phyloP scores from a whole-genome alignment of 2,329 filamentous ascomycete species.

The Daldinia eschscholtzii region DNA sequence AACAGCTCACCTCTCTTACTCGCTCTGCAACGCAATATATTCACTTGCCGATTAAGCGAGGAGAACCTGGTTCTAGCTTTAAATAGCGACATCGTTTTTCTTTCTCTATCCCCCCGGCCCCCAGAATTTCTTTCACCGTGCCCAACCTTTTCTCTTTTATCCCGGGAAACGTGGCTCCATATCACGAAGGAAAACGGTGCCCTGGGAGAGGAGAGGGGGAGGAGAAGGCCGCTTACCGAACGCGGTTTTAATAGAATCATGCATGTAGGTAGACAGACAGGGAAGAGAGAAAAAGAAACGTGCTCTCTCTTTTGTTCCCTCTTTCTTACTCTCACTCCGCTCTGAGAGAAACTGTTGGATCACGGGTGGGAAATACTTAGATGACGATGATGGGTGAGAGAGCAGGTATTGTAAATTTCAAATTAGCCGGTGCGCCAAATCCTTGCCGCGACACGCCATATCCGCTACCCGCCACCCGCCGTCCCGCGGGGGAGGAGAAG shows the following conservation, averaged over 20 bases:
- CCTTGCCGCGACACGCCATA: slow-evolving; percentile 33
- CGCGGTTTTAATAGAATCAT: background rate
- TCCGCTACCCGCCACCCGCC: slow-evolving; percentile 32
- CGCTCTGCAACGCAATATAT: slow-evolving; percentile 4
- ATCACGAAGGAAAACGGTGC: slow-evolving; percentile 24
- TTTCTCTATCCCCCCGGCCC: background rate
- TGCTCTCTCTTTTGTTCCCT: slow-evolving; percentile 6
- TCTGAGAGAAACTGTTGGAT: background rate
- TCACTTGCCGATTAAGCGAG: slow-evolving; percentile 11
- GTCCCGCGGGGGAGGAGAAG: slow-evolving; percentile 26
- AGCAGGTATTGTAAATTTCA: background rate
- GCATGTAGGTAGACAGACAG: background rate
- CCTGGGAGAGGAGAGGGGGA: background rate
- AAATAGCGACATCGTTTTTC: slow-evolving; percentile 21
- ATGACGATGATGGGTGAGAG: background rate
- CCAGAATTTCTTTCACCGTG: slow-evolving; percentile 10
- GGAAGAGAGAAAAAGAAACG: slow-evolving; percentile 12
- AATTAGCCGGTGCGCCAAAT: slow-evolving; percentile 40
- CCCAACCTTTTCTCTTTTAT: slow-evolving; percentile 29
- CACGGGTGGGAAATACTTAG: background rate
- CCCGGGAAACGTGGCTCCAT: slow-evolving; percentile 32
- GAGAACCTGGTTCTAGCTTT: slow-evolving; percentile 10
- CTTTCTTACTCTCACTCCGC: background rate
- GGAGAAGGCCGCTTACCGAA: background rate
- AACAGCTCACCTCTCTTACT: background rate